phyloP scores from a whole-genome alignment of 345 rosid species.

The Dipteronia dyeriana region DNA sequence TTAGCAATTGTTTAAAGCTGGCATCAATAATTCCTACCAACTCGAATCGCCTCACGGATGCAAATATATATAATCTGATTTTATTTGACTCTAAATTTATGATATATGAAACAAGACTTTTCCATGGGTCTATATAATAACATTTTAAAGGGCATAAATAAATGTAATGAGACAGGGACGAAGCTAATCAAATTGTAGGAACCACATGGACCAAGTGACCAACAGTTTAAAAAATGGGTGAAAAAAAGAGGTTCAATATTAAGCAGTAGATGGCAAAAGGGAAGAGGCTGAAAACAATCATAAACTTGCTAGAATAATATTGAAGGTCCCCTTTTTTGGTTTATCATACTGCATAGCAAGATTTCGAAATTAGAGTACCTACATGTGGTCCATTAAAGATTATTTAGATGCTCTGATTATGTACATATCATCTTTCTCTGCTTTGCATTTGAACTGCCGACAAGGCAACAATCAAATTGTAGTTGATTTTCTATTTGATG shows the following conservation, averaged over 20 bases:
- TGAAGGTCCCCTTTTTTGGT: not conserved
- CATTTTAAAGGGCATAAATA: not conserved
- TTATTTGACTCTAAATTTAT: not conserved
- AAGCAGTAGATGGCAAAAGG: slow-evolving; percentile 25
- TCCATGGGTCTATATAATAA: not conserved
- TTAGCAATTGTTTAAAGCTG: not conserved
- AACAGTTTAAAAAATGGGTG: not conserved
- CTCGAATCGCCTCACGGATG: not conserved
- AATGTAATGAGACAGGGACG: no score
- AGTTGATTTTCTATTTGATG: slow-evolving; percentile 8
- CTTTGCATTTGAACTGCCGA: slow-evolving; percentile 17
- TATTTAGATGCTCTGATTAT: slow-evolving; percentile 18
- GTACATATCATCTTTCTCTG: slow-evolving; percentile 27
- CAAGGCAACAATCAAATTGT: slow-evolving; percentile 8
- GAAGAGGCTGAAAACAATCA: slow-evolving; percentile 20
- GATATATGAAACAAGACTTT: not conserved
- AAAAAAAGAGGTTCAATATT: not conserved
- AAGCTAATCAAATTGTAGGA: not conserved
- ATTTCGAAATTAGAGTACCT: not conserved
- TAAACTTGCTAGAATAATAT: no score
- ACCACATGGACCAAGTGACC: no score
- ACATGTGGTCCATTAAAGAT: slow-evolving; percentile 14
- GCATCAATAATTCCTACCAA: not conserved
- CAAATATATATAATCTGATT: not conserved
- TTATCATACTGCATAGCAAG: slow-evolving; percentile 23